Base-by-base conservation (phyloP, 768 basidiomycete species). In the Leccinum uliginosum region DNA sequence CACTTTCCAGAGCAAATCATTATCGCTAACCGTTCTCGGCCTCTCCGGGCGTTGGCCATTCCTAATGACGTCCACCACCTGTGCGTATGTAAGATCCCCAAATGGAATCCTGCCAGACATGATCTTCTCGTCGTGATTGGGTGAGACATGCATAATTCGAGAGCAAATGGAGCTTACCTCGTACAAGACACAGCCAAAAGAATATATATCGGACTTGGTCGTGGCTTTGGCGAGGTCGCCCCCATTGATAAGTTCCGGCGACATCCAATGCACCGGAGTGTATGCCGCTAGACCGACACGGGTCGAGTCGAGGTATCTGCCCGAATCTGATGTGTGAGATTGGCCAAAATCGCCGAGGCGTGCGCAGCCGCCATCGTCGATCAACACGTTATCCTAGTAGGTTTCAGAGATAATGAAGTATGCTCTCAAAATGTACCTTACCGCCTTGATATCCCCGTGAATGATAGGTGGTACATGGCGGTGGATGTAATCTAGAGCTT, bases 371-470 rank as follows among this genome's bases (percentile, higher is more conserved):
- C 15, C 8, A 9, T 59, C 47, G 30, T 60, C 56, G 3, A 71
- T 59, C 45, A 71, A 51, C 17, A 67, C 57, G 29, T 71, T 71
- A 15, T 62, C 61, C 71, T 69, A 44, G 21, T 23, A 7, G 32
- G 17, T 34, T 3, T 65, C 50, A 56, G 51, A 50, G 24, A 46
- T 14, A 23, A 40, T 14, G 9, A 50, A 23, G 9, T 38, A n/a
- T 47, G 11, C 6, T 15, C 19, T 59, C 6, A 17, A 12, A 48
- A 15, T 40, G 23, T 50, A 23, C 29, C 69, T 61, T 50, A 58
- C 76, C 29, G 69, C 71, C 61, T 78, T 78, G 26, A 78, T 30
- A 59, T 78, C 77, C 8, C 77, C 74, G 21, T 78, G 77, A n/a
- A 75, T 58, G 24, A 78, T 64, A 29, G 69, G 64, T 3, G 69